These are phyloP conservation scores for Lepraria neglecta DNA, from an alignment of 495 filamentous ascomycete genomes.

Conservation along the genomic window DNA sequence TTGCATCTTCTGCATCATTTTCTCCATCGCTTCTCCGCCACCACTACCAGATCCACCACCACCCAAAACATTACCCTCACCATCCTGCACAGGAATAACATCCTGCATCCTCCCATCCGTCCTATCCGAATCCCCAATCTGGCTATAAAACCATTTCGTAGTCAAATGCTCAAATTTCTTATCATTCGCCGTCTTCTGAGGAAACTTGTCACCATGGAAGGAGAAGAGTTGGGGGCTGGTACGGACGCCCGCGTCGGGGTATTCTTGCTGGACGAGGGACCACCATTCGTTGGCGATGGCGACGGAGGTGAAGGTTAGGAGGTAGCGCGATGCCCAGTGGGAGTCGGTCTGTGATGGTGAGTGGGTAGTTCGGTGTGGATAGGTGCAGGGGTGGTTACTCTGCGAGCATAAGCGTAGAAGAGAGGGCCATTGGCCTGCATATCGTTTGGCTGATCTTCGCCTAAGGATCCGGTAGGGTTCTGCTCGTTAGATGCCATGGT, in stretches of 20 bases:
- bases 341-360: conserved; percentile 12
- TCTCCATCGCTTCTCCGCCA: background rate
- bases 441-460: too few species aligned
- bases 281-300: conserved; percentile 12
- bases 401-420: conserved; percentile 14
- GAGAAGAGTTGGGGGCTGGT: conserved; percentile 12
- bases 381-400: background rate
- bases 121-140: conserved; percentile 11
- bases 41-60: conserved; percentile 3
- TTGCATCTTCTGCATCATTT: background rate
- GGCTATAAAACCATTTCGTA: conserved; percentile 13
- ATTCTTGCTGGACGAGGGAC: conserved; percentile 11
- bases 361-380: background rate
- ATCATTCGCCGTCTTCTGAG: background rate
- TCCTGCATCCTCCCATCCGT: conserved; percentile 12
- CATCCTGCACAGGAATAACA: background rate
- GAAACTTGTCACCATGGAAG: conserved; percentile 14
- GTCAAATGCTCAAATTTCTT: conserved; percentile 18
- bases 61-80: conserved; percentile 1
- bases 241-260: background rate
- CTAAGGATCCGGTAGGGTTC: too few species aligned
- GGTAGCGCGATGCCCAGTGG: conserved; percentile 11
- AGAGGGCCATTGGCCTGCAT: background rate
- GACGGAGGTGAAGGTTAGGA: conserved; percentile 15
- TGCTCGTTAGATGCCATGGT: too few species aligned